These are phyloP conservation scores for Colletotrichum euphorbiae DNA, from an alignment of 2,329 filamentous ascomycete genomes.

Conservation along the genomic window DNA sequence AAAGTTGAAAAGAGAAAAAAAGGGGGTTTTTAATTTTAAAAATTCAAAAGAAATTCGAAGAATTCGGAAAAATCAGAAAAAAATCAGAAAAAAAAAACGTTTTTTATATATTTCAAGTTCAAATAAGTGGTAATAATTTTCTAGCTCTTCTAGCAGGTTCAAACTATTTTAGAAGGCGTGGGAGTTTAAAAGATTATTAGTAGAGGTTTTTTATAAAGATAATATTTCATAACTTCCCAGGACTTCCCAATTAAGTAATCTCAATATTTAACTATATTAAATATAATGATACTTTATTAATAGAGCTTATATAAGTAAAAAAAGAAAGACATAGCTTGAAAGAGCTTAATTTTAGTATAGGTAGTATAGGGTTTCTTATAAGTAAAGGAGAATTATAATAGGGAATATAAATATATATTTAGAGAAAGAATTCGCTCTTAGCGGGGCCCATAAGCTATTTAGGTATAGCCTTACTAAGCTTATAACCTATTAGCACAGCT, in stretches of 20 bases:
- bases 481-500: no score
- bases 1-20: no score
- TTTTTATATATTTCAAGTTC: not conserved
- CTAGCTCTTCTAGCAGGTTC: not conserved
- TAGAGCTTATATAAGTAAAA: slow-evolving; percentile 1
- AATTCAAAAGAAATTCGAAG: no score
- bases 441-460: no score
- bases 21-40: no score
- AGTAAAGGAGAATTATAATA: no score
- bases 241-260: not conserved
- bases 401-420: no score
- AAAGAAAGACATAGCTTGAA: no score
- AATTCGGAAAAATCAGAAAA: no score
- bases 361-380: not conserved
- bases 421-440: no score
- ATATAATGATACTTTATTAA: slow-evolving; percentile 5
- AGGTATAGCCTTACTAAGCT: no score
- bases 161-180: not conserved
- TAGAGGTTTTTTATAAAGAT: not conserved
- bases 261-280: slow-evolving; percentile 5
- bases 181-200: not conserved
- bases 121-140: not conserved
- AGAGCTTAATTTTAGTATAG: no score
- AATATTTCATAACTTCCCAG: not conserved
- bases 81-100: slow-evolving; percentile 1